A percentile compares a stretch with the other conserved stretches of the same genome.
phyloP scores from a whole-genome alignment of 352 stramenopile genomes.

The Pythium coloratum region DNA sequence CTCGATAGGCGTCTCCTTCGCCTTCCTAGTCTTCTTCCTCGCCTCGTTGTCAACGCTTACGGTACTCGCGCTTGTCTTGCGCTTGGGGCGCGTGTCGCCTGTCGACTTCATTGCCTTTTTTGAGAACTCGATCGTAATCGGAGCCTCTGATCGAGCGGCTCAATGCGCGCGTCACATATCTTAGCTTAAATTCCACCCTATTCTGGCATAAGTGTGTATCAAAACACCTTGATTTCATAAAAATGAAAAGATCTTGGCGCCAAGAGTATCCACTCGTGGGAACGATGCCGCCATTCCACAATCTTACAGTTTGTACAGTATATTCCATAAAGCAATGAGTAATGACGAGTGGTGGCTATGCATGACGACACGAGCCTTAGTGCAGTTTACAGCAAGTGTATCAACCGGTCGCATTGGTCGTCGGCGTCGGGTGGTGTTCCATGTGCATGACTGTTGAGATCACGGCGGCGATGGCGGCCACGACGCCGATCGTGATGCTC shows the following conservation, averaged over 20 bases:
- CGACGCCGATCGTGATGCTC: conserved; percentile 36
- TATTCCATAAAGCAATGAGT: neutral
- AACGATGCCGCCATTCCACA: neutral
- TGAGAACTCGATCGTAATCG: neutral
- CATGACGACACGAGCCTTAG: neutral
- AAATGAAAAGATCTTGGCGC: neutral
- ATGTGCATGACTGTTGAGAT: conserved; percentile 30
- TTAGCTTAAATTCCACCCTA: neutral
- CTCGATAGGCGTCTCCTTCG: neutral
- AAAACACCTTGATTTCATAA: neutral
- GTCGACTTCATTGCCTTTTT: neutral
- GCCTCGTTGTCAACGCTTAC: neutral
- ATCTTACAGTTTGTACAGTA: neutral
- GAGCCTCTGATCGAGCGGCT: neutral
- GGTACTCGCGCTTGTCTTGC: neutral
- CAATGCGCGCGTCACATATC: neutral
- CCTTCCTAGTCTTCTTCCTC: neutral
- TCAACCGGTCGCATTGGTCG: conserved; percentile 6
- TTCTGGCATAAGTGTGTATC: neutral
- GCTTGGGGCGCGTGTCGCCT: neutral
- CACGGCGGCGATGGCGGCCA: conserved; percentile 33
- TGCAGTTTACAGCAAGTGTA: neutral
- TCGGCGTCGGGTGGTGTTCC: neutral
- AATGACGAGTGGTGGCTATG: neutral
- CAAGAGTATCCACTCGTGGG: neutral